phyloP scores from a whole-genome alignment of 305 asterid species.

The Caryopteris hybrid region DNA sequence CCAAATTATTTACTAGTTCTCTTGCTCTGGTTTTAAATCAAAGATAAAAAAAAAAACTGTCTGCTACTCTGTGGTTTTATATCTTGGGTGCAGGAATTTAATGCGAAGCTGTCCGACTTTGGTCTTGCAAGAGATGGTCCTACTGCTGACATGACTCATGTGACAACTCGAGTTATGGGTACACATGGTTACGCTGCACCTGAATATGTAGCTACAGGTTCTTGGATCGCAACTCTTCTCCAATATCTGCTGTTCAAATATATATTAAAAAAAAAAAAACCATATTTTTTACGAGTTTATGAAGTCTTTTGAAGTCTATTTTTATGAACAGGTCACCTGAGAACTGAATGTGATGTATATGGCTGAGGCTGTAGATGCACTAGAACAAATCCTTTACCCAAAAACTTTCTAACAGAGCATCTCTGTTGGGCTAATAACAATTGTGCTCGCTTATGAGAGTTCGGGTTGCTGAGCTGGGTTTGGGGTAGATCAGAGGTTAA shows the following conservation, averaged over 20 bases:
- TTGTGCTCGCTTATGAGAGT: too few species aligned
- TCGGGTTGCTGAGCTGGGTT: too few species aligned
- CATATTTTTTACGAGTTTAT: neutral
- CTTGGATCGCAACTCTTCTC: neutral
- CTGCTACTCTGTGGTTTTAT: neutral
- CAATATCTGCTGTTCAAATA: neutral
- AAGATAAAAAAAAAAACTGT: neutral
- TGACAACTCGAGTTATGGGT: slow-evolving; percentile 12
- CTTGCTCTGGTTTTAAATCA: neutral
- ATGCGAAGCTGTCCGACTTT: slow-evolving; percentile 17
- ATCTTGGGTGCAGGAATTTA: slow-evolving; percentile 17
- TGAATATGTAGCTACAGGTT: slow-evolving; percentile 16
- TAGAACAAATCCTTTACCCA: too few species aligned
- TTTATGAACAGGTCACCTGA: slow-evolving; percentile 15
- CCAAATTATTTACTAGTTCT: neutral
- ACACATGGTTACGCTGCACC: slow-evolving; percentile 8
- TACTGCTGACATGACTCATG: slow-evolving; percentile 8
- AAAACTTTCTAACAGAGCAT: too few species aligned
- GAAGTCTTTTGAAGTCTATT: neutral
- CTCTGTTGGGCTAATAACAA: too few species aligned
- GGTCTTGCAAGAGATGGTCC: slow-evolving; percentile 18
- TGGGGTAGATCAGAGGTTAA: too few species aligned
- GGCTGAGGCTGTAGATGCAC: too few species aligned
- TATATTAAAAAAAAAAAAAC: too few species aligned
- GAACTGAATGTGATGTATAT: slow-evolving; percentile 43